Conservation (phyloP, 2,329 filamentous ascomycete genomes). For the Pseudonectria buxi region DNA sequence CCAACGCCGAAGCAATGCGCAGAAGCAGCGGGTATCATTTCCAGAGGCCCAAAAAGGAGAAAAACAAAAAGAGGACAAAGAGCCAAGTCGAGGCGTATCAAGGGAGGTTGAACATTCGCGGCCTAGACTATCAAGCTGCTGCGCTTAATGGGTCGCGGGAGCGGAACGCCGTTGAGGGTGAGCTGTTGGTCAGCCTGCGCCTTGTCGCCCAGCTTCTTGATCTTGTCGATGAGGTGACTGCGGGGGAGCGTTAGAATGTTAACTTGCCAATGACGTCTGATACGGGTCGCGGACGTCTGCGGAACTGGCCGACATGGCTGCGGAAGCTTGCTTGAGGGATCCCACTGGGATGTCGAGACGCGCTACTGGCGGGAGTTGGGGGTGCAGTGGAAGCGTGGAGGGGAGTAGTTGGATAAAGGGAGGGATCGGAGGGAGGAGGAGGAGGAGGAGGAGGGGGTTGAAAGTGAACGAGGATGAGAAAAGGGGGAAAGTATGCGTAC, state of each 20-base stretch:
- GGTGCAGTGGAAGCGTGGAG: constrained; percentile 3
- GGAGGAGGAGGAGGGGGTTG: constrained; percentile 6
- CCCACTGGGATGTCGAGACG: constrained; percentile 10
- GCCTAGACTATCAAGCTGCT: constrained; percentile 20
- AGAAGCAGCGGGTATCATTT: constrained; percentile 12
- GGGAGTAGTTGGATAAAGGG: constrained; percentile 1
- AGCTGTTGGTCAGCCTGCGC: constrained; percentile 26
- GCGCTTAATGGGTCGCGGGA: constrained; percentile 40
- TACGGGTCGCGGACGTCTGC: constrained; percentile 20
- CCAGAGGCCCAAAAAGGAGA: neutral
- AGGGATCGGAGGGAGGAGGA: constrained; percentile 2
- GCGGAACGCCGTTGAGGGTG: constrained; percentile 24
- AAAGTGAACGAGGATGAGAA: constrained; percentile 26
- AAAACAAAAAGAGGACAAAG: neutral
- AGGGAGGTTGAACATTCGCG: neutral
- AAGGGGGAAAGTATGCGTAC: constrained; percentile 39
- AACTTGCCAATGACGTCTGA: constrained; percentile 25
- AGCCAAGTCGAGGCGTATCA: neutral
- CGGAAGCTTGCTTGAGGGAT: constrained; percentile 16
- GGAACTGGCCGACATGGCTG: constrained; percentile 19
- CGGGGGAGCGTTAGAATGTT: constrained; percentile 15
- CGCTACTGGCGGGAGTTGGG: constrained; percentile 2
- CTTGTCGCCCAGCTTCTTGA: constrained; percentile 40
- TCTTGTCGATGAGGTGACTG: constrained; percentile 51
- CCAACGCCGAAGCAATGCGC: constrained; percentile 9